Conservation (phyloP, 192 early-diverging fungal genomes). For the Thoreauomyces humboldtii region DNA sequence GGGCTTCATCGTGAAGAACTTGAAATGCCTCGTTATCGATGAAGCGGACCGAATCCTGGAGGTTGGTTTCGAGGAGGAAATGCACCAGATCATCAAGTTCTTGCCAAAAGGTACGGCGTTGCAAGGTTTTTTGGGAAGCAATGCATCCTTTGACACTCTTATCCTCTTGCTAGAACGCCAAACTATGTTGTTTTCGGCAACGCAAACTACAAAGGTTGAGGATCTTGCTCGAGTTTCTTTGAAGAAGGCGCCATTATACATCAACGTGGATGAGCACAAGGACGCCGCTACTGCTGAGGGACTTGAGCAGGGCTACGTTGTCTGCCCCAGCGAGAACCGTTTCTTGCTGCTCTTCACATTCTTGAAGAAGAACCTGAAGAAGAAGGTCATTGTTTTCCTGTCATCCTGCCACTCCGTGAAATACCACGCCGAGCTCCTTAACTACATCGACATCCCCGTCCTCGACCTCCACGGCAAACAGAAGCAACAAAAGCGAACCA, state of each 20-base stretch:
- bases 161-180: slow-evolving; percentile 70
- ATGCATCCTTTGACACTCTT: background rate
- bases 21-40: slow-evolving; percentile 89
- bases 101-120: slow-evolving; percentile 68
- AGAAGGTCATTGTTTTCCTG: slow-evolving; percentile 99
- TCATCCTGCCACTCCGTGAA: slow-evolving; percentile 97
- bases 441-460: slow-evolving; percentile 99
- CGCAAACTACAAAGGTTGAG: slow-evolving; percentile 97
- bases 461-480: slow-evolving; percentile 96
- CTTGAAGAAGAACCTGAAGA: slow-evolving; percentile 93
- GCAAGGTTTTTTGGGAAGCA: background rate
- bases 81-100: slow-evolving; percentile 95
- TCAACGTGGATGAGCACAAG: slow-evolving; percentile 98
- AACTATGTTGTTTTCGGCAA: slow-evolving; percentile 98
- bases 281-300: slow-evolving; percentile 93
- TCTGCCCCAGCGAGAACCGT: slow-evolving; percentile 86
- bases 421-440: slow-evolving; percentile 95
- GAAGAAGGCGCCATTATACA: slow-evolving; percentile 93
- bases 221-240: slow-evolving; percentile 98
- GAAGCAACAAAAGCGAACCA: slow-evolving; percentile 98
- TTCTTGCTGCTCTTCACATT: slow-evolving; percentile 99
- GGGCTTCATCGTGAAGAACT: slow-evolving; percentile 91
- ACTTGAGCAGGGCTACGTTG: slow-evolving; percentile 96
- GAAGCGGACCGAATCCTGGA: slow-evolving; percentile 99
- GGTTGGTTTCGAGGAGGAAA: slow-evolving; percentile 98